These are phyloP conservation scores for Teunomyces lycoperdinae DNA, from an alignment of 805 yeast species.

Conservation along the genomic window DNA sequence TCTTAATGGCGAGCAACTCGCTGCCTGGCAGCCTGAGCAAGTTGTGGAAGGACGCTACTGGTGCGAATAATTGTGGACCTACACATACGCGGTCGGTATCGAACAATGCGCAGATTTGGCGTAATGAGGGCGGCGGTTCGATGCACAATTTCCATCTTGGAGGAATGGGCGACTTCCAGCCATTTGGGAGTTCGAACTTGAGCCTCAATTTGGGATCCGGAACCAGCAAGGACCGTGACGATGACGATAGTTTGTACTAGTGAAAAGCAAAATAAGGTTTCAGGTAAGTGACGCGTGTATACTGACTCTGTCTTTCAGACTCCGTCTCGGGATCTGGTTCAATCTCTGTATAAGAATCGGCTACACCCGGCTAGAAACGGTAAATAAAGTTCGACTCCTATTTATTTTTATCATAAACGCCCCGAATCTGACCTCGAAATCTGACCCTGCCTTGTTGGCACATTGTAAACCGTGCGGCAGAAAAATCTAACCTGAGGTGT, in stretches of 20 bases:
- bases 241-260: not conserved
- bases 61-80: not conserved
- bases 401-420: too few species aligned
- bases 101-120: constrained; percentile 18
- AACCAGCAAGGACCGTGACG: not conserved
- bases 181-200: constrained; percentile 8
- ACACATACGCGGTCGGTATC: constrained; percentile 15
- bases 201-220: constrained; percentile 1
- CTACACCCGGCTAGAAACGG: too few species aligned
- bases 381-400: too few species aligned
- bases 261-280: not conserved
- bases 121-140: constrained; percentile 11
- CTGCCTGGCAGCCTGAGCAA: constrained; percentile 3
- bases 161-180: constrained; percentile 13
- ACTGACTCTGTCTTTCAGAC: not conserved
- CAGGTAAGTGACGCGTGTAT: not conserved
- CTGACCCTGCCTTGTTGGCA: not conserved
- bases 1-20: not conserved
- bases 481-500: not conserved
- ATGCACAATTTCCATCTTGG: constrained; percentile 11
- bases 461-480: not conserved
- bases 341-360: too few species aligned
- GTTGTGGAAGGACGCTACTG: constrained; percentile 6
- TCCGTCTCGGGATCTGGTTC: too few species aligned
- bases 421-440: not conserved